Percentiles rank a stretch among this genome's conserved stretches.
These are phyloP conservation scores for Sporothrix mexicana DNA, from an alignment of 2,329 filamentous ascomycete species.

Conservation along the genomic window DNA sequence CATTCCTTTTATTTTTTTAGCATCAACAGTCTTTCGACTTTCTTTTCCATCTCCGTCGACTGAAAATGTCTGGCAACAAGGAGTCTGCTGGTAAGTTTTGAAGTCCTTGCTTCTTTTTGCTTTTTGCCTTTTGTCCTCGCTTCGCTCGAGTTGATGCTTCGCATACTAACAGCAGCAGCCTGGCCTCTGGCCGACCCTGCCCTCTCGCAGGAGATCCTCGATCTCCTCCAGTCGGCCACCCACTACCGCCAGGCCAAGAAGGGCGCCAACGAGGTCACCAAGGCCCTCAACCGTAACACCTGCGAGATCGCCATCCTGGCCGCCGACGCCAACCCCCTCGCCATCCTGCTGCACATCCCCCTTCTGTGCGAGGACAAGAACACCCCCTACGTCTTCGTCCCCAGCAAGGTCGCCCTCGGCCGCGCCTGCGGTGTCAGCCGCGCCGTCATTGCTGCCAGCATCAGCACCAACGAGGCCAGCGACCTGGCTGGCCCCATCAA, in stretches of 20 bases:
- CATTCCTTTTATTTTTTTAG: conserved; percentile 9
- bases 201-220: conserved; percentile 71
- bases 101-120: neutral
- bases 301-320: conserved; percentile 88
- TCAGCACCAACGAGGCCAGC: conserved; percentile 90
- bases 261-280: conserved; percentile 85
- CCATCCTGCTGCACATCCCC: conserved; percentile 87
- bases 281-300: conserved; percentile 89
- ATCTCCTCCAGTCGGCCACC: conserved; percentile 75
- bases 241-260: conserved; percentile 82
- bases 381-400: conserved; percentile 44
- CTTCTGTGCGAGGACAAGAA: conserved; percentile 85
- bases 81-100: conserved; percentile 30
- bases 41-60: conserved; percentile 10
- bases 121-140: neutral
- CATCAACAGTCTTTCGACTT: conserved; percentile 14
- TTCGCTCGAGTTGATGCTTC: neutral
- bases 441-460: conserved; percentile 83
- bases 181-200: conserved; percentile 41
- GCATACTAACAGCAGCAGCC: conserved; percentile 29
- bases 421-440: conserved; percentile 88
- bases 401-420: conserved; percentile 52
- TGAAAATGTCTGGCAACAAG: conserved; percentile 36
- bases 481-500: conserved; percentile 89
- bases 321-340: conserved; percentile 84